phyloP scores from a whole-genome alignment of 2,329 filamentous ascomycete genomes.

The Rhynchosporium secalis region DNA sequence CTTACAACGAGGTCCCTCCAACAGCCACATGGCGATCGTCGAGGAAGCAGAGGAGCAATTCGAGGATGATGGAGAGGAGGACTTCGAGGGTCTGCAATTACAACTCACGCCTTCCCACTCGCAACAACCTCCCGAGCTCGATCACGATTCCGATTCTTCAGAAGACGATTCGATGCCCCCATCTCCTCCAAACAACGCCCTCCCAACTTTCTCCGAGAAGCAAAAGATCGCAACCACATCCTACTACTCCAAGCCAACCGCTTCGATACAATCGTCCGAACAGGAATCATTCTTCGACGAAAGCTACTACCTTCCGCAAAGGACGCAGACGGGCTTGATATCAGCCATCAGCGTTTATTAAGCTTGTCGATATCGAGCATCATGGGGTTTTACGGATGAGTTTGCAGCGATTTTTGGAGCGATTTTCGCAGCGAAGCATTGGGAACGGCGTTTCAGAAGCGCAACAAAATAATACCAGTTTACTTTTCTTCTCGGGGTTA shows the following conservation, averaged over 20 bases:
- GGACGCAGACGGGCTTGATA: slow-evolving; percentile 45
- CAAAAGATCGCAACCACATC: slow-evolving; percentile 47
- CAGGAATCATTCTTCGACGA: slow-evolving; percentile 48
- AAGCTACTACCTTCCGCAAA: slow-evolving; percentile 49
- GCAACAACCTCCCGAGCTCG: slow-evolving; percentile 66
- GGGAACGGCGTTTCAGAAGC: slow-evolving; percentile 17
- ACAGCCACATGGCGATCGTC: slow-evolving; percentile 35
- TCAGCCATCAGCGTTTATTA: slow-evolving; percentile 50
- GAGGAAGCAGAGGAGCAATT: slow-evolving; percentile 44
- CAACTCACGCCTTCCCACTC: slow-evolving; percentile 68
- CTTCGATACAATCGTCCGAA: slow-evolving; percentile 38
- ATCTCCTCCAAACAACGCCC: slow-evolving; percentile 41
- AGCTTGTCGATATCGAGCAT: slow-evolving; percentile 6
- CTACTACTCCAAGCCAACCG: slow-evolving; percentile 39
- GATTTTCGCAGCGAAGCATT: slow-evolving; percentile 17
- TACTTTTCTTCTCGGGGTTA: slow-evolving; percentile 6
- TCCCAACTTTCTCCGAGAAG: slow-evolving; percentile 63
- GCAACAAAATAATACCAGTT: slow-evolving; percentile 13
- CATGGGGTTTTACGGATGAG: slow-evolving; percentile 20
- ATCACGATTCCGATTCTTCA: slow-evolving; percentile 66
- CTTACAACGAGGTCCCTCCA: slow-evolving; percentile 49
- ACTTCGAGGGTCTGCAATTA: slow-evolving; percentile 64
- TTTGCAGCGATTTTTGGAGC: slow-evolving; percentile 27
- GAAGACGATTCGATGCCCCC: slow-evolving; percentile 75
- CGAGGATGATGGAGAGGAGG: slow-evolving; percentile 60